A percentile compares a stretch with the other conserved stretches of the same genome.
Conservation (phyloP, 1,284 basidiomycete species). For the Ceratobasidium sp. region DNA sequence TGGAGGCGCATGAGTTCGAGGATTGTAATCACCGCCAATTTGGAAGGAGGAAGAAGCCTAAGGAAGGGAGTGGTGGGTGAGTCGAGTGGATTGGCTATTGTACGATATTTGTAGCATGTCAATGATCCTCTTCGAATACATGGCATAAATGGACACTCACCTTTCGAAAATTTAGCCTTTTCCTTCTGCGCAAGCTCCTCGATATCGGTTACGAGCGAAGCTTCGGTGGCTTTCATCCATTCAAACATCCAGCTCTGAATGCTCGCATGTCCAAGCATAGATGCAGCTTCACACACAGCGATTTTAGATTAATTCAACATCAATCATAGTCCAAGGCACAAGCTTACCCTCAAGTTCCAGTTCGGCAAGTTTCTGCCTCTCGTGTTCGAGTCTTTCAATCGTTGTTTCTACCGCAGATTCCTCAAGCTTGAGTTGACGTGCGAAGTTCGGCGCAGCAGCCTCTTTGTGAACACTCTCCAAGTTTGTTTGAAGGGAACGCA, state of each 20-base stretch:
- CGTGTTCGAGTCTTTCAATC: slow-evolving; percentile 73
- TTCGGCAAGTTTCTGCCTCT: slow-evolving; percentile 68
- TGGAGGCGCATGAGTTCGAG: slow-evolving; percentile 89
- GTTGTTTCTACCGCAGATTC: slow-evolving; percentile 87
- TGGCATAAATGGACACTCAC: neutral
- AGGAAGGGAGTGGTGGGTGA: slow-evolving; percentile 70
- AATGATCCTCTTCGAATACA: neutral
- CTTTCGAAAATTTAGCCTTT: neutral
- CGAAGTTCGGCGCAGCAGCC: slow-evolving; percentile 70
- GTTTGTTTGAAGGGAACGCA: slow-evolving; percentile 72
- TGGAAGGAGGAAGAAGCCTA: slow-evolving; percentile 76
- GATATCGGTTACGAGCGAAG: slow-evolving; percentile 67
- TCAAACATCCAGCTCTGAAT: slow-evolving; percentile 88
- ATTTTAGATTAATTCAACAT: neutral
- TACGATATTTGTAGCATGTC: neutral
- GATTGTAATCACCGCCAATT: slow-evolving; percentile 89
- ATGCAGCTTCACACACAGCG: neutral
- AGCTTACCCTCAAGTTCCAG: slow-evolving; percentile 45
- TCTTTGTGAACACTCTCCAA: slow-evolving; percentile 69
- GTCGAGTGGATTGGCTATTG: slow-evolving; percentile 40
- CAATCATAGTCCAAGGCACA: neutral
- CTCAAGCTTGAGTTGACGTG: slow-evolving; percentile 85
- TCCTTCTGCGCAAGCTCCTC: slow-evolving; percentile 61
- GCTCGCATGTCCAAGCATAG: slow-evolving; percentile 61
- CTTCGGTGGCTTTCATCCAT: slow-evolving; percentile 78